A percentile compares a stretch with the other conserved stretches of the same genome.
These are phyloP conservation scores for Stellera chamaejasme DNA, from an alignment of 345 rosid genomes.

Conservation along the genomic window DNA sequence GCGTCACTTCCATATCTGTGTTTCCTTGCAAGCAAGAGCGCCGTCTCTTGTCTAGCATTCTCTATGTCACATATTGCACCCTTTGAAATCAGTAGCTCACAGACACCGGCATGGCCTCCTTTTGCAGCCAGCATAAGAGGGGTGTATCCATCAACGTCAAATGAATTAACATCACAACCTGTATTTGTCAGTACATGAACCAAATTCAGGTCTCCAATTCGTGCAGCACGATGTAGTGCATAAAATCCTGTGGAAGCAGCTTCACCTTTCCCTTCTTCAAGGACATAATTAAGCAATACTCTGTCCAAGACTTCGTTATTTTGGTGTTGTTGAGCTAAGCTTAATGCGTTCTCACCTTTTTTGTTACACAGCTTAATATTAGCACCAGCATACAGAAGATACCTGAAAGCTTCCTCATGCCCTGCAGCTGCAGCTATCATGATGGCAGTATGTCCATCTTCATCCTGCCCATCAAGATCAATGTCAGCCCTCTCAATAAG, in stretches of 20 bases:
- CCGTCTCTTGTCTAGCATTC: conserved; percentile 44
- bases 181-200: conserved; percentile 21
- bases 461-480: conserved; percentile 40
- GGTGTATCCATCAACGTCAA: conserved; percentile 45
- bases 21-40: conserved; percentile 30
- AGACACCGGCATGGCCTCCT: conserved; percentile 33
- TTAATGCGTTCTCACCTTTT: conserved; percentile 32
- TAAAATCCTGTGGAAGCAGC: conserved; percentile 23
- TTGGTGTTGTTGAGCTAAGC: conserved; percentile 21
- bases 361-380: conserved; percentile 32
- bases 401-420: conserved; percentile 33
- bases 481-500: conserved; percentile 20
- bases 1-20: conserved; percentile 12
- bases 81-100: conserved; percentile 33
- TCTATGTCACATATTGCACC: conserved; percentile 31
- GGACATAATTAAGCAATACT: conserved; percentile 34
- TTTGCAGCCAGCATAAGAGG: conserved; percentile 55
- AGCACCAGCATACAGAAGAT: conserved; percentile 47
- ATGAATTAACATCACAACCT: conserved; percentile 36
- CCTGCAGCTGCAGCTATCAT: conserved; percentile 43
- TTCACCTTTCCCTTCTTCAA: conserved; percentile 18
- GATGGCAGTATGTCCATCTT: conserved; percentile 33
- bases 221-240: conserved; percentile 48
- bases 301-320: conserved; percentile 26
- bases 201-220: conserved; percentile 34